Evolutionary conservation across 1,284 basidiomycete genomes (phyloP).

Genomic region (Leccinum variabile): DNA sequence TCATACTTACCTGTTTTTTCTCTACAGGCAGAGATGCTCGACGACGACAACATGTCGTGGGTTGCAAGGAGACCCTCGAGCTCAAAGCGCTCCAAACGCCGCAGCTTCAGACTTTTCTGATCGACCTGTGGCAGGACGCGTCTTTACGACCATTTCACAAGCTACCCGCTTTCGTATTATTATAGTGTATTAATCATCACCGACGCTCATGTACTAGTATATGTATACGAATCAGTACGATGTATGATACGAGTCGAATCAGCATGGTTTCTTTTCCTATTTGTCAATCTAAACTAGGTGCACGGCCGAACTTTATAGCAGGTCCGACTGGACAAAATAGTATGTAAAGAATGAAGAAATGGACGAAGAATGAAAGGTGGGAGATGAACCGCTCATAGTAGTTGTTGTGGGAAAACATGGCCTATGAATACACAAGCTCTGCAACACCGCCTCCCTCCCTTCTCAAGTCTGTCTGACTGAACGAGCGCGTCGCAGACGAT

Average conservation of each 20-base stretch:
- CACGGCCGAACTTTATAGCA: too few relatives aligned
- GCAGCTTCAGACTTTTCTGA: slow-evolving; percentile 17
- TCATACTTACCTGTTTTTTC: neutral
- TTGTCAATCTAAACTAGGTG: neutral
- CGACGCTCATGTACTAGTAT: neutral
- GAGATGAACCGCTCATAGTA: too few relatives aligned
- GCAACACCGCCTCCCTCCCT: too few relatives aligned
- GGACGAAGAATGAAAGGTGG: too few relatives aligned
- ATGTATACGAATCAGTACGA: neutral
- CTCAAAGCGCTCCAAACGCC: slow-evolving; percentile 12
- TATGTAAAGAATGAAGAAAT: too few relatives aligned
- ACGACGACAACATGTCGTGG: slow-evolving; percentile 34
- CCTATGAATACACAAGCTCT: too few relatives aligned
- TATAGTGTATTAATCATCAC: slow-evolving; percentile 5
- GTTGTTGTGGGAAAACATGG: too few relatives aligned
- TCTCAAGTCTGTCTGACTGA: too few relatives aligned
- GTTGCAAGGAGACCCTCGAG: slow-evolving; percentile 4
- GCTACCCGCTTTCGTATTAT: slow-evolving; percentile 5
- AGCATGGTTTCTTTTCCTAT: neutral
- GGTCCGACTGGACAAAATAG: too few relatives aligned
- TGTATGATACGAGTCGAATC: slow-evolving; percentile 18
- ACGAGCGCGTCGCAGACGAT: too few relatives aligned
- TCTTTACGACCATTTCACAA: neutral
- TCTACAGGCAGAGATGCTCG: slow-evolving; percentile 30
- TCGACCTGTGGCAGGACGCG: neutral